Base-by-base conservation (phyloP, 345 rosid genomes). In the Diplotaxis tenuifolia region DNA sequence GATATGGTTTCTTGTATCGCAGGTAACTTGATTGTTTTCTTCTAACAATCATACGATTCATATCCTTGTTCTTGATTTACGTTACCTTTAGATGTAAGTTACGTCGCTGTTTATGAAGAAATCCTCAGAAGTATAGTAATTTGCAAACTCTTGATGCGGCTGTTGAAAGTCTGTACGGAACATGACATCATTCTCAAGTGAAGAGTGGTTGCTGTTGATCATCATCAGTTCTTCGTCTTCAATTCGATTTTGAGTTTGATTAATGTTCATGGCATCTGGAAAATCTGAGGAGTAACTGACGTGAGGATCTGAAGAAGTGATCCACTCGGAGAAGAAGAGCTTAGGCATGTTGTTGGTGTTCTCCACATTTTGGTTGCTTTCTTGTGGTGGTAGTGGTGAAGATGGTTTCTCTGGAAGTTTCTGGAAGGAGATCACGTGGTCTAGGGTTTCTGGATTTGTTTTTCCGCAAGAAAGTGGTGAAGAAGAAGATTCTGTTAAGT, bases 301-400 rank as follows among this genome's bases (percentile, higher is more conserved):
- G 9, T 67, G 28, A 23, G 45, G 78, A 59, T 78, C 36, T 40
- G 87, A 79, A 50, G 78, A 77, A n/a, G 81, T 71, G 31, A 92
- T 88, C 96, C 96, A 90, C 75, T 87, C 95, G 0, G 96, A 85
- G 38, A 92, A 92, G 67, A 90, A 75, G 10, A 90, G 52, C 75
- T 86, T 88, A 0, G 88, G 94, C 32, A 88, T 64, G 59, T 65
- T 68, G 29, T 60, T 79, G 15, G n/a, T 53, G 22, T 21, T 65
- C 60, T 56, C 69, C 72, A 53, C 72, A 73, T 38, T 80, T 71
- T 0, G 52, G 38, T 62, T 62, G 56, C 61, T 55, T 32, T 52
- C 71, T 78, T 72, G 22, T 65, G 40, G 50, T 55, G 70, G 38
- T 55, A 68, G 38, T 25, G 84, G 11, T 73, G 38, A 62, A 45